Base-by-base conservation (phyloP, 805 yeast genomes). In the Saccharomyces eubayanus region DNA sequence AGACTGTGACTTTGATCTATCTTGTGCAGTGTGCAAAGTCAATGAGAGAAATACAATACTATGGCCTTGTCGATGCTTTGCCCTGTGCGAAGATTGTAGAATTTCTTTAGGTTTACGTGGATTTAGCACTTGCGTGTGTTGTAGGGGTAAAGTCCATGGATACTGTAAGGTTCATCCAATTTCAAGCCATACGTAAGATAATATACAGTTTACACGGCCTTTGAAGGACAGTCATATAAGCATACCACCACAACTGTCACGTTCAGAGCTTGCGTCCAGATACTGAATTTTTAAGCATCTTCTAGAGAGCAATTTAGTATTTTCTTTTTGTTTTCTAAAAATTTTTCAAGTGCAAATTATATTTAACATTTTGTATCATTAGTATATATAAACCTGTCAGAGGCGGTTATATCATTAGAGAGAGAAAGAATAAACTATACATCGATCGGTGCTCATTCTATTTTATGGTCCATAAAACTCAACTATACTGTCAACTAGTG, bases 31-130 rank as follows among this genome's bases (percentile, higher is more conserved):
- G 2, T 91, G 97, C 66, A 92, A 86, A 60, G 75, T 77, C 5
- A 81, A 85, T 54, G 79, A 82, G 5, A 76, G 97, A 59, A 87
- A 85, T 54, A 80, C 91, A 46, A 83, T 91, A 8, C 73, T 92
- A 2, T 91, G 97, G 97, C 97, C 97, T 0, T 91, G 97, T 66
- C 80, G 82, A 61, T 91, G 97, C 68, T 80, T 91, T 53, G 90
- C 96, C 0, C 74, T 91, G 5, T 91, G 97, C 68, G 96, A 90
- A 58, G 77, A 80, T 28, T 91, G 97, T 64, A 77, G 97, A 16
- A 73, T 83, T 10, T 80, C 86, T 16, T 74, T 91, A 51, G 89
- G 88, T 6, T 72, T 84, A 31, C 78, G 90, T 56, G 86, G 87
- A 11, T 84, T 85, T 63, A 80, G 79, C 54, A 85, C 84, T 0